A percentile compares a stretch with the other conserved stretches of the same genome.
Conservation (phyloP, 2,329 filamentous ascomycete genomes). For the Sporothrix luriei region DNA sequence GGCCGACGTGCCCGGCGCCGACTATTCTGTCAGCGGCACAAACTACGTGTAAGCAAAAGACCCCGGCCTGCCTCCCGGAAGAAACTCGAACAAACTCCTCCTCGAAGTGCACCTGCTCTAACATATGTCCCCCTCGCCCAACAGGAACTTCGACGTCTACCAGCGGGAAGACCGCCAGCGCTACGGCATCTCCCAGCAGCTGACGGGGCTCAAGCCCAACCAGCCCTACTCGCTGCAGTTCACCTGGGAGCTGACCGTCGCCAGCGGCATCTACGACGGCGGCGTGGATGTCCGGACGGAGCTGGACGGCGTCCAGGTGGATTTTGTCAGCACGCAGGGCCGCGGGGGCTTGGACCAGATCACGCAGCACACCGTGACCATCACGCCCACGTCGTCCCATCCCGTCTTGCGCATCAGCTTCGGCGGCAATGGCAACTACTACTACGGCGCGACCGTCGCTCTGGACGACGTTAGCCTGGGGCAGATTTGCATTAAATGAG, state of each 20-base stretch:
- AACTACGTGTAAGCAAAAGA: constrained; percentile 10
- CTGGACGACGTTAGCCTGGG: not conserved
- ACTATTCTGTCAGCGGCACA: not conserved
- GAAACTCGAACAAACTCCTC: not conserved
- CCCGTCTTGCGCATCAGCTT: not conserved
- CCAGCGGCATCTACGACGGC: not conserved
- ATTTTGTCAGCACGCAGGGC: not conserved
- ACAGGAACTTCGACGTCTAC: not conserved
- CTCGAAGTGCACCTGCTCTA: not conserved
- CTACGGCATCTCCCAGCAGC: constrained; percentile 3
- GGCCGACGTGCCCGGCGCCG: not conserved
- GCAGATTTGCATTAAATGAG: not conserved
- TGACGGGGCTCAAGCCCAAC: constrained; percentile 5
- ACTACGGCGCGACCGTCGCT: not conserved
- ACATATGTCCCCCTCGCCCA: not conserved
- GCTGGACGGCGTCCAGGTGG: constrained; percentile 10
- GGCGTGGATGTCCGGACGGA: not conserved
- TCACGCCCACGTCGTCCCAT: not conserved
- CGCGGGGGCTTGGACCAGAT: no score
- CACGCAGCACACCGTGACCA: not conserved
- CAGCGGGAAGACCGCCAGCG: not conserved
- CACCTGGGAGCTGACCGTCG: not conserved
- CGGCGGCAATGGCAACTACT: not conserved
- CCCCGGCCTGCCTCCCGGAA: not conserved
- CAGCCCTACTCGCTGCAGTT: constrained; percentile 8